phyloP scores from a whole-genome alignment of 345 rosid genomes.

The Cardamine resedifolia region DNA sequence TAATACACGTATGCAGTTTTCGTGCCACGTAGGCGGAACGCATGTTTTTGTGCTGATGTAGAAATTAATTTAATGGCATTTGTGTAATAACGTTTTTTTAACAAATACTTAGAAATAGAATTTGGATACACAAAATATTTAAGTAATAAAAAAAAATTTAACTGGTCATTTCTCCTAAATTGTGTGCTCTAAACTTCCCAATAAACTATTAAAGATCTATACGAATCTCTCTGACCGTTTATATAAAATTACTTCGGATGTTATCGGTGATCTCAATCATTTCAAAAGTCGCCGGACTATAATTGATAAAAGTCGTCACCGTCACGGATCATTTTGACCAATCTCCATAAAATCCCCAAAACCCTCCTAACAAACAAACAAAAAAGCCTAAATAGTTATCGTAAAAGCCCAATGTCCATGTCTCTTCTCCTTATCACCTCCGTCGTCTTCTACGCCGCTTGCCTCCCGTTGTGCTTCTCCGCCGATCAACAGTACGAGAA shows the following conservation, averaged over 20 bases:
- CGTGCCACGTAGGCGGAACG: too few relatives aligned
- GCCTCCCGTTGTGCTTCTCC: constrained; percentile 29
- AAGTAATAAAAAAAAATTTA: too few relatives aligned
- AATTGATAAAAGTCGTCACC: constrained; percentile 1
- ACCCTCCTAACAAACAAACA: background rate
- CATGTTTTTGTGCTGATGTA: too few relatives aligned
- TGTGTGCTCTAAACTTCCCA: too few relatives aligned
- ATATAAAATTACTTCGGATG: background rate
- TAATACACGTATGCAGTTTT: too few relatives aligned
- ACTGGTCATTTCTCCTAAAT: too few relatives aligned
- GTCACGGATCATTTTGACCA: constrained; percentile 23
- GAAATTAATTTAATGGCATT: too few relatives aligned
- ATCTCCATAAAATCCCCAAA: constrained; percentile 11
- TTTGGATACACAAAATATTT: too few relatives aligned
- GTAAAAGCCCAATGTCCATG: constrained; percentile 24
- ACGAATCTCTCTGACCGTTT: constrained; percentile 19
- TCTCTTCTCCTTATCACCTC: constrained; percentile 13
- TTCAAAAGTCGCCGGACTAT: background rate
- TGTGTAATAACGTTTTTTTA: too few relatives aligned
- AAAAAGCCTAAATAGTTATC: background rate
- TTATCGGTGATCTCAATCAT: background rate
- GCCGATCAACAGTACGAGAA: constrained; percentile 21
- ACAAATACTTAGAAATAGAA: too few relatives aligned
- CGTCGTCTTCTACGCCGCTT: constrained; percentile 28
- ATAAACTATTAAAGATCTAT: background rate